A percentile compares a stretch with the other conserved stretches of the same genome.
These are phyloP conservation scores for Pichia heedii DNA, from an alignment of 805 yeast species.

Conservation along the genomic window DNA sequence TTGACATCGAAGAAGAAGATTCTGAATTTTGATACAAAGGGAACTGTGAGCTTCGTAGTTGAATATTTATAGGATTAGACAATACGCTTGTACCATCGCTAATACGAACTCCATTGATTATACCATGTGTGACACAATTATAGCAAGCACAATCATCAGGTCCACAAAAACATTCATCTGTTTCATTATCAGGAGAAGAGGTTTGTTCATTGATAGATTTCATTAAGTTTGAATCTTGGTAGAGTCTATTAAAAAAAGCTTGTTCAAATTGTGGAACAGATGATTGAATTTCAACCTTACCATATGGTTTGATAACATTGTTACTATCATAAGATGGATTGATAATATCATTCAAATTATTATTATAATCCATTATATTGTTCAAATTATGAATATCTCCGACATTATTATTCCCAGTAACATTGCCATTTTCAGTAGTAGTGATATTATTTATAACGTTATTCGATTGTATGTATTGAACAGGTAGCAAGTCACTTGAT, in stretches of 20 bases:
- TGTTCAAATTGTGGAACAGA: constrained; percentile 10
- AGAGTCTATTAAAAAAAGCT: constrained; percentile 7
- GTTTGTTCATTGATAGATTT: neutral
- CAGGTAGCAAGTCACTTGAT: neutral
- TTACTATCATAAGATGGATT: neutral
- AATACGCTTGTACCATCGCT: constrained; percentile 22
- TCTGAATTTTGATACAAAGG: constrained; percentile 1
- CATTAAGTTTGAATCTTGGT: neutral
- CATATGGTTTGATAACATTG: constrained; percentile 12
- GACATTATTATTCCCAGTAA: too few relatives aligned
- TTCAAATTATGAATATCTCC: too few relatives aligned
- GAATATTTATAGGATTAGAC: constrained; percentile 2
- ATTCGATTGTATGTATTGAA: neutral
- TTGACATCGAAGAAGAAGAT: constrained; percentile 1
- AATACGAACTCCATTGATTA: constrained; percentile 23
- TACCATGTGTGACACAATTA: constrained; percentile 28
- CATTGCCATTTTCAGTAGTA: neutral
- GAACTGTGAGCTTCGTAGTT: constrained; percentile 2
- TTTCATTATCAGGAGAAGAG: neutral
- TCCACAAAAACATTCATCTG: constrained; percentile 24
- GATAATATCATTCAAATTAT: neutral
- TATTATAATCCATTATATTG: neutral
- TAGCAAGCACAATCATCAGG: constrained; percentile 28
- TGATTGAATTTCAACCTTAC: constrained; percentile 20
- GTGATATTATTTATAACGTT: neutral